These are phyloP conservation scores for Botrytis elliptica DNA, from an alignment of 2,329 filamentous ascomycete genomes.

Conservation along the genomic window DNA sequence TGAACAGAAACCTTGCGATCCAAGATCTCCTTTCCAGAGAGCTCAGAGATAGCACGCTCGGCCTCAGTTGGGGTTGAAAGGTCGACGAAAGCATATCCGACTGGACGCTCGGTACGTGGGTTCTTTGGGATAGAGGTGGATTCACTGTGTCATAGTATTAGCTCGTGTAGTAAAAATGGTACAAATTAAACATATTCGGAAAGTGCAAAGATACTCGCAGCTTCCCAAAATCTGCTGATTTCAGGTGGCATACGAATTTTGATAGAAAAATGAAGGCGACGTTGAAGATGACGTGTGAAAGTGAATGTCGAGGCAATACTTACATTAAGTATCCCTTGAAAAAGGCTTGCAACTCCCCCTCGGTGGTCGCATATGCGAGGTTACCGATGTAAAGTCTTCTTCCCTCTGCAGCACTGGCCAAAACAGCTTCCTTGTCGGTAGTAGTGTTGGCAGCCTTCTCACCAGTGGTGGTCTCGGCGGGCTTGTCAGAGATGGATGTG, in stretches of 20 bases:
- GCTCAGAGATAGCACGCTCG: slow-evolving; percentile 89
- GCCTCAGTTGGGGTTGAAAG: slow-evolving; percentile 92
- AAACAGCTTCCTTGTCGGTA: slow-evolving; percentile 82
- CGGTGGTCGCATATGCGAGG: slow-evolving; percentile 99
- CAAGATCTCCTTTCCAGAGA: slow-evolving; percentile 96
- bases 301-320: slow-evolving; percentile 47
- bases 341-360: slow-evolving; percentile 99
- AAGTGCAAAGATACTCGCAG: neutral
- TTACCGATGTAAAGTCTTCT: slow-evolving; percentile 99
- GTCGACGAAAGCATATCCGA: slow-evolving; percentile 98
- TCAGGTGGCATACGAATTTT: slow-evolving; percentile 20
- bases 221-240: neutral
- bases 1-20: slow-evolving; percentile 99
- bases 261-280: slow-evolving; percentile 1
- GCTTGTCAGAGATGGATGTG: slow-evolving; percentile 58
- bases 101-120: slow-evolving; percentile 95
- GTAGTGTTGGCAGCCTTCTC: slow-evolving; percentile 31
- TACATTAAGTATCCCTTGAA: slow-evolving; percentile 99
- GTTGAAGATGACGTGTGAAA: neutral
- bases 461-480: slow-evolving; percentile 47
- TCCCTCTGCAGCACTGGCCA: slow-evolving; percentile 96
- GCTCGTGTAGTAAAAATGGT: neutral
- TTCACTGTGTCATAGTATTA: slow-evolving; percentile 60
- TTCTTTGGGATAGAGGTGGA: slow-evolving; percentile 99
- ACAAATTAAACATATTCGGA: neutral